Evolutionary conservation across 768 basidiomycete species (phyloP), one percentile per base, ranked within the genome.

Genomic region (Artomyces pyxidatus): DNA sequence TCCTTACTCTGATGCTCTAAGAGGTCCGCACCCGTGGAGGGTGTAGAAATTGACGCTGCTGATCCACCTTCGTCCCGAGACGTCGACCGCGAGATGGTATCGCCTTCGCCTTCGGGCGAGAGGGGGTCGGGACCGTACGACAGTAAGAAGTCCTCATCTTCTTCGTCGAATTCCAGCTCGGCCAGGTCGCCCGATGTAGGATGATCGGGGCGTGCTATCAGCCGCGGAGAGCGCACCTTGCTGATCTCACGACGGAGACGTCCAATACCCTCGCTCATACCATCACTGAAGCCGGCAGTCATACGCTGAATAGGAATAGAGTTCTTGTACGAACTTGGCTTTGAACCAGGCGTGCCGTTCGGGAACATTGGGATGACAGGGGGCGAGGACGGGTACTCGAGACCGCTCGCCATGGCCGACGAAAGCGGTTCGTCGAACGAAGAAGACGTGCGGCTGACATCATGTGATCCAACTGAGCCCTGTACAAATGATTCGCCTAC

Each of bases 361-460:
- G 89, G 90, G 30, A 85, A 72, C 79, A 88, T 88, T 0, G 91
- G 91, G 1, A 92, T 72, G 27, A 79, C 73, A 0, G 71, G 68
- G 27, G 65, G 62, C 2, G 48, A 64, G 16, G 61, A 68, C 21
- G 71, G 63, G 47, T 77, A 70, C 29, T 78, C 78, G 27, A 91
- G 70, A 9, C 75, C 76, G 1, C 76, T 79, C 1, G 78, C 64
- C 50, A 94, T 76, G 0, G 91, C 89, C 0, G 75, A 81, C 1
- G 84, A 81, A 22, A 92, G 71, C 0, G 88, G 86, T 56, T 85
- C 87, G 60, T 91, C 87, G 52, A 91, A 85, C 0, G 85, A 82
- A 0, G 80, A 74, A 0, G 78, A 70, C 0, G 63, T 63, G 11
- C 69, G 71, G 12, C 69, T 68, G 9, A 68, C 62, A n/a, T 74